Base-by-base conservation (phyloP, 768 basidiomycete genomes). In the Suillus variegatus region DNA sequence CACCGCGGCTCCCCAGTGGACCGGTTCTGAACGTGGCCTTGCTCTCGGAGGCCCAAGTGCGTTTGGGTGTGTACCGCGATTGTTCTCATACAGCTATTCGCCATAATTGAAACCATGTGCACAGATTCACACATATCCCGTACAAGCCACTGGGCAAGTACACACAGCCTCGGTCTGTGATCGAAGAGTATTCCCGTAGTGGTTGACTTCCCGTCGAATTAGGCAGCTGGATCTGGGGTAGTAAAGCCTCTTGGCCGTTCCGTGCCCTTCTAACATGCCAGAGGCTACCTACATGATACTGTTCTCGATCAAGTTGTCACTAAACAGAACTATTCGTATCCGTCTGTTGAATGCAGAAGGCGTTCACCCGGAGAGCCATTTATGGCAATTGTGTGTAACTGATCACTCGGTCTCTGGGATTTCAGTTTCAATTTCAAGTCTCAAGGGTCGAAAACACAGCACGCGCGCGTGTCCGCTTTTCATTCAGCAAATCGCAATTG, bases 1-100 rank as follows among this genome's bases (percentile, higher is more conserved):
- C 13, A 77, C 79, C 36, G 85, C 83, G 28, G 81, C 82, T 0
- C 85, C 86, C 46, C 82, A 84, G n/a, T 85, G 88, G 79, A 87
- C 84, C 69, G 64, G 79, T 25, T 85, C 85, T 1, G 69, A 75
- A 25, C 75, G 79, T 62, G 88, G 86, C 0, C 73, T 88, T 38
- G 79, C 77, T 43, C 73, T 81, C 6, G 87, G 87, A 1, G 87
- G 84, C 1, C 85, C 86, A 0, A 63, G 72, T 18, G 85, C 85
- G 2, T 88, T 88, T 60, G 85, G 84, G 82, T 86, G 61, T 10
- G 75, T 76, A 57, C 25, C 32, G 41, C 14, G 57, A 56, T 14
- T 63, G 61, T 43, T 49, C 35, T 38, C 36, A 16, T 41, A 18
- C 9, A 35, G 8, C 22, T 60, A 41, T 54, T 36, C 4, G 60